Evolutionary conservation across 2,329 filamentous ascomycete species (phyloP).

Genomic region (Alternaria gaisen): DNA sequence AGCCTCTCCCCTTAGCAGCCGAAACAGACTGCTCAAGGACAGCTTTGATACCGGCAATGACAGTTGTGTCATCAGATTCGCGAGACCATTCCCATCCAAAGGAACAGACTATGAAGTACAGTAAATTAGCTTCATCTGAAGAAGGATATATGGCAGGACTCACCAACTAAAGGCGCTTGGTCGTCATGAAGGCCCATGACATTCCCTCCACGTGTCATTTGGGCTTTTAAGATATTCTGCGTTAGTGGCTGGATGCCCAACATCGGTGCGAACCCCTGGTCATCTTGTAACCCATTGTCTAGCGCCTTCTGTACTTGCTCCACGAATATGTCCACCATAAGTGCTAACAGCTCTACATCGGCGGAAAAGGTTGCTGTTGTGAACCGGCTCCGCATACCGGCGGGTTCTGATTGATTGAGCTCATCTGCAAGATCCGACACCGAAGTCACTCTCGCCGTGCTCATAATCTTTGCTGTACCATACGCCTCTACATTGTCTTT

Average conservation of each 20-base stretch:
- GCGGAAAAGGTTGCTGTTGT: slow-evolving; percentile 1
- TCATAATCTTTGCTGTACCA: slow-evolving; percentile 7
- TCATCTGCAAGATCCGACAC: slow-evolving; percentile 4
- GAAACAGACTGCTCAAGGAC: not conserved
- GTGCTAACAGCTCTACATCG: not conserved
- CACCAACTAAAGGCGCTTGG: not conserved
- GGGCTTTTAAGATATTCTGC: slow-evolving; percentile 1
- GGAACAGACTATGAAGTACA: not conserved
- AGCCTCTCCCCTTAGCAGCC: slow-evolving; percentile 8
- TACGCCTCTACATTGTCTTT: slow-evolving; percentile 1
- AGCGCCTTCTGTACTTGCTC: slow-evolving; percentile 6
- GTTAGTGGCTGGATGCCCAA: slow-evolving; percentile 1
- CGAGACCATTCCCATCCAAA: slow-evolving; percentile 8
- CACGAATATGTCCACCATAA: not conserved
- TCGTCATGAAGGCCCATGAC: not conserved
- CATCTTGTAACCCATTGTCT: not conserved
- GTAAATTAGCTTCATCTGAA: not conserved
- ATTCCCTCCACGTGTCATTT: not conserved
- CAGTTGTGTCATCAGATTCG: not conserved
- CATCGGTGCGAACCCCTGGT: slow-evolving; percentile 3
- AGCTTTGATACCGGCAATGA: not conserved
- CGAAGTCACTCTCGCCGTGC: slow-evolving; percentile 7
- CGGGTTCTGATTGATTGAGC: slow-evolving; percentile 4
- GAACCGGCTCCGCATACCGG: slow-evolving; percentile 3
- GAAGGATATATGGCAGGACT: not conserved